Conservation (phyloP, 371 early-diverging fungal genomes). For the Syncephalastrum contaminatum region DNA sequence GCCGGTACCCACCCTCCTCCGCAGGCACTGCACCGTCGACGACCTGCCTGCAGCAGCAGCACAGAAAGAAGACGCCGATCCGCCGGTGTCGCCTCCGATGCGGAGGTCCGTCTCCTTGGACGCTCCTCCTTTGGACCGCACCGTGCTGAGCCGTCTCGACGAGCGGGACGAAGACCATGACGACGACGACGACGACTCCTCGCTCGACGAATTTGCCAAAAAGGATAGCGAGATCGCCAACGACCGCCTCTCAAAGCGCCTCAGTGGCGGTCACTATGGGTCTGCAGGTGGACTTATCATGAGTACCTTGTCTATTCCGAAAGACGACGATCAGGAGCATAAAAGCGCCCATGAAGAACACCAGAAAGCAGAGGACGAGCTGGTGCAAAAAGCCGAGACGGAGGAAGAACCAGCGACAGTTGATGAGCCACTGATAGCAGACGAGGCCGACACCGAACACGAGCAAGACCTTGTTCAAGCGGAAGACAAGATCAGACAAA, state of each 20-base stretch:
- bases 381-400: neutral
- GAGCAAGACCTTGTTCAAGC: neutral
- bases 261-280: conserved; percentile 49
- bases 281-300: conserved; percentile 46
- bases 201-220: conserved; percentile 13
- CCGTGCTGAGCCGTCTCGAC: neutral
- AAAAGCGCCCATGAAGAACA: neutral
- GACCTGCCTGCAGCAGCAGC: neutral
- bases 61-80: neutral
- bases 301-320: conserved; percentile 24
- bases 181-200: conserved; percentile 24
- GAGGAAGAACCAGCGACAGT: neutral
- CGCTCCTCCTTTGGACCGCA: no score
- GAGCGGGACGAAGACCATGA: conserved; percentile 4
- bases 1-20: no score
- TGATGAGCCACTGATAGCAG: neutral
- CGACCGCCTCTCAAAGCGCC: conserved; percentile 37
- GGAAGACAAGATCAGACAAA: neutral
- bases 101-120: no score
- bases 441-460: neutral
- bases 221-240: conserved; percentile 21
- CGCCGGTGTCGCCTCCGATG: neutral
- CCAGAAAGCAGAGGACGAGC: no score
- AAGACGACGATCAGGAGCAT: conserved; percentile 7
- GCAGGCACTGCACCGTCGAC: neutral